phyloP scores from a whole-genome alignment of 1,284 basidiomycete species.

The Ceratobasidium sp. region DNA sequence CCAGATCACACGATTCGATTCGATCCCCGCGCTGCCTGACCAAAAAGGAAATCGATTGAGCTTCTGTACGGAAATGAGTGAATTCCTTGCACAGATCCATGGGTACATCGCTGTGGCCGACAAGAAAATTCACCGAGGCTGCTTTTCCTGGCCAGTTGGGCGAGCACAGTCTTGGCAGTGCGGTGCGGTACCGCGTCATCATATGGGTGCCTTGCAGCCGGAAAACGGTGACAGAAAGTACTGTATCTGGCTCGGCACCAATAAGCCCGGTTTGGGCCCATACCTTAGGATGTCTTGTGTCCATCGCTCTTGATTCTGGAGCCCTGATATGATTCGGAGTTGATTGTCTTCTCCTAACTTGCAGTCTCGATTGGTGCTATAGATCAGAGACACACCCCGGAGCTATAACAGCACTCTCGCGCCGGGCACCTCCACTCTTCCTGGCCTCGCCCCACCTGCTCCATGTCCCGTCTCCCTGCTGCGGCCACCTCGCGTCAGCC shows the following conservation, averaged over 20 bases:
- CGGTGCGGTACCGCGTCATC: neutral
- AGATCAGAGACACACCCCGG: neutral
- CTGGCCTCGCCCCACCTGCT: neutral
- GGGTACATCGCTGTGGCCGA: too few relatives aligned
- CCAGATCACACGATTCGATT: neutral
- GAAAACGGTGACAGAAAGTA: neutral
- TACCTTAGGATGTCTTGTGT: neutral
- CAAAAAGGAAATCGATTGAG: too few relatives aligned
- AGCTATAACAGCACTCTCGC: constrained; percentile 2
- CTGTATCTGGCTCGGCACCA: neutral
- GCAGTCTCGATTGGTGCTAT: constrained; percentile 1
- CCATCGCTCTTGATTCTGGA: neutral
- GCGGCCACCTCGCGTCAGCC: constrained; percentile 8
- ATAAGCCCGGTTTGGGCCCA: neutral
- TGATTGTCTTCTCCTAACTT: neutral
- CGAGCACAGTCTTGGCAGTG: too few relatives aligned
- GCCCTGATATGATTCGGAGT: neutral
- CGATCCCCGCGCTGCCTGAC: too few relatives aligned
- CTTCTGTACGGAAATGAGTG: too few relatives aligned
- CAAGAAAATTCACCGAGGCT: too few relatives aligned
- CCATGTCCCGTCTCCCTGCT: constrained; percentile 11
- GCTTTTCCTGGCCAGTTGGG: too few relatives aligned
- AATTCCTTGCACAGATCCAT: too few relatives aligned
- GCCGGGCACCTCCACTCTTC: neutral
- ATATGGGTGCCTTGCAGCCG: neutral